phyloP scores from a whole-genome alignment of 1,284 basidiomycete species.

The Pseudomicrostroma phylloplanum region DNA sequence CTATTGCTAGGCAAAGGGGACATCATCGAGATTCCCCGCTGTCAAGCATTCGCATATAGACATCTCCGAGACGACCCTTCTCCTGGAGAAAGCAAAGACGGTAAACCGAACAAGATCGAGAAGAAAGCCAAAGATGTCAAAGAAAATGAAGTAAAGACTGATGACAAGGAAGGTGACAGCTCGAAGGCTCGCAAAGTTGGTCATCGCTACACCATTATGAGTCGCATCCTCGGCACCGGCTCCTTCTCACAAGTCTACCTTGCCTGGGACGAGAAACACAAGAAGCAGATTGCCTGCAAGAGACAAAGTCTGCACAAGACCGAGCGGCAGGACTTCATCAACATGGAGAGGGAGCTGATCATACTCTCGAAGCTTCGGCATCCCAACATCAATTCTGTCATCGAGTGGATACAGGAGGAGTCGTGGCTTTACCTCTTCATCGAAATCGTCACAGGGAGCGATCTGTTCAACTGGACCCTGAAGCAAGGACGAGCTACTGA shows the following conservation, averaged over 20 bases:
- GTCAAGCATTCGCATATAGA: too few relatives aligned
- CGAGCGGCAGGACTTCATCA: background rate
- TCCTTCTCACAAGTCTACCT: background rate
- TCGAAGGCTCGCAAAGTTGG: background rate
- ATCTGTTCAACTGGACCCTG: constrained; percentile 3
- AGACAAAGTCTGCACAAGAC: background rate
- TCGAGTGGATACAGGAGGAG: background rate
- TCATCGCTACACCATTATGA: background rate
- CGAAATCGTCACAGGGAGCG: constrained; percentile 3
- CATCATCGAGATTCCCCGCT: too few relatives aligned
- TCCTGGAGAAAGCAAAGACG: too few relatives aligned
- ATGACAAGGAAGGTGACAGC: too few relatives aligned
- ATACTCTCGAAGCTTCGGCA: background rate
- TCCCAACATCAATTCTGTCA: background rate
- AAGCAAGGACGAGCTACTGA: background rate
- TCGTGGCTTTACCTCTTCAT: background rate
- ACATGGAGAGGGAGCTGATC: background rate
- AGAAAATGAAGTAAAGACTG: too few relatives aligned
- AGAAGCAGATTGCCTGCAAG: constrained; percentile 5
- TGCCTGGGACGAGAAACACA: background rate
- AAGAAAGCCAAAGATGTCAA: too few relatives aligned
- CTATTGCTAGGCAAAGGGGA: too few relatives aligned
- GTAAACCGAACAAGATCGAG: too few relatives aligned
- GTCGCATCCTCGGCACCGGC: background rate
- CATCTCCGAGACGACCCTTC: too few relatives aligned